Base-by-base conservation (phyloP, 106 monocot species). In the Allium fistulosum region DNA sequence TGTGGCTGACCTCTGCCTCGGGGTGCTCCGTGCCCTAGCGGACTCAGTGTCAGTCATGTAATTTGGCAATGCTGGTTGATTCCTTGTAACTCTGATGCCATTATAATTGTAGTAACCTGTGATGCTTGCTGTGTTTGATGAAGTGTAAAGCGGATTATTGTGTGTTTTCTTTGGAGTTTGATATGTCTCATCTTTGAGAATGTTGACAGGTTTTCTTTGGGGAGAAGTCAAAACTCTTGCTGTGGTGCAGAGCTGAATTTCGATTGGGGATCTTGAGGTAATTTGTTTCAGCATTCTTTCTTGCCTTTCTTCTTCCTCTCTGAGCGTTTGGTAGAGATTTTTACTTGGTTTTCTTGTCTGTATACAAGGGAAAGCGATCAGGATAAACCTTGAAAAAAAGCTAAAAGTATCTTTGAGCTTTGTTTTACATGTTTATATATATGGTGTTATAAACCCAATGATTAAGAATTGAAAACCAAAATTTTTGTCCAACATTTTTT, bases 21-120 rank as follows among this genome's bases (percentile, higher is more conserved):
- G 96, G 50, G 96, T 84, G 61, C 96, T 97, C 77, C 88, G 72
- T 26, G 96, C 96, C 70, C 89, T 88, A 7, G 96, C 88, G 5
- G 96, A 97, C 80, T 92, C 96, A 59, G 96, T 97, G 28, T 91
- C 87, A 8, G 86, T 82, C 96, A 97, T 97, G 83, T 97, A 97
- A 71, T 86, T 97, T 14, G 96, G 96, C 63, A 87, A 49, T 12
- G 73, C 14, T 6, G 59, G 76, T 45, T 56, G 71, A 53, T 48
- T 59, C 69, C 52, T 61, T 15, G 48, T 63, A 46, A 45, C 74
- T 66, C 69, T 49, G 45, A 37, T 57, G 66, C 17, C 58, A 68
- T 51, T 61, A 53, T 56, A 65, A 27, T 65, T 56, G 50, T 58
- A 74, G 52, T 50, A 72, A 26, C 65, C 49, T 10, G 75, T 11